phyloP scores from a whole-genome alignment of 2,329 filamentous ascomycete species.

The Thielaviopsis euricoi region DNA sequence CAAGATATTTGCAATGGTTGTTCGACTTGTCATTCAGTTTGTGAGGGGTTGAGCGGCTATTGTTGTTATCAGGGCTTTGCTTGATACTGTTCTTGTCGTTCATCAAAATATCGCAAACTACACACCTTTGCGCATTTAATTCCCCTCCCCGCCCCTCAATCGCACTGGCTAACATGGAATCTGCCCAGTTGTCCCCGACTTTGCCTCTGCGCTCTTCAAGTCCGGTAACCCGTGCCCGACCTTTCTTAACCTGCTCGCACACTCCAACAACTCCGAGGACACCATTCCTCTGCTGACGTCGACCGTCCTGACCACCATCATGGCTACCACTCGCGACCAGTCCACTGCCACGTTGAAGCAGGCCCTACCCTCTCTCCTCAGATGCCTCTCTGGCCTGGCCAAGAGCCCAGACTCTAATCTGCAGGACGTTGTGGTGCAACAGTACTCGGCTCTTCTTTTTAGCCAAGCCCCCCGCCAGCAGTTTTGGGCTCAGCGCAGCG shows the following conservation, averaged over 20 bases:
- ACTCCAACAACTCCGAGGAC: slow-evolving; percentile 58
- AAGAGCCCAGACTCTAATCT: slow-evolving; percentile 76
- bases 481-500: slow-evolving; percentile 81
- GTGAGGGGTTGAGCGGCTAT: neutral
- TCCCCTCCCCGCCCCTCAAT: slow-evolving; percentile 2
- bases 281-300: slow-evolving; percentile 80
- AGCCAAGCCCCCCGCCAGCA: slow-evolving; percentile 56
- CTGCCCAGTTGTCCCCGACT: slow-evolving; percentile 53
- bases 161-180: neutral
- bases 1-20: neutral
- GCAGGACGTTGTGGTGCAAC: slow-evolving; percentile 88
- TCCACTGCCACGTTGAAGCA: slow-evolving; percentile 51
- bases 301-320: slow-evolving; percentile 65
- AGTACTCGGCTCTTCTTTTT: slow-evolving; percentile 73
- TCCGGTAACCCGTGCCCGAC: slow-evolving; percentile 66
- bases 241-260: slow-evolving; percentile 67
- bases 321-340: slow-evolving; percentile 49
- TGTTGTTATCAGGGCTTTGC: too few species aligned
- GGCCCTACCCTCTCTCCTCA: slow-evolving; percentile 67
- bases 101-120: neutral
- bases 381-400: slow-evolving; percentile 68
- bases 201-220: slow-evolving; percentile 61
- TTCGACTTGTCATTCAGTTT: neutral
- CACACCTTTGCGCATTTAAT: neutral
- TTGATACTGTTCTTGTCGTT: neutral